Evolutionary conservation across 1,284 basidiomycete genomes (phyloP), one percentile per base, ranked within the genome.

Genomic region (Phylloboletellus chloephorus): DNA sequence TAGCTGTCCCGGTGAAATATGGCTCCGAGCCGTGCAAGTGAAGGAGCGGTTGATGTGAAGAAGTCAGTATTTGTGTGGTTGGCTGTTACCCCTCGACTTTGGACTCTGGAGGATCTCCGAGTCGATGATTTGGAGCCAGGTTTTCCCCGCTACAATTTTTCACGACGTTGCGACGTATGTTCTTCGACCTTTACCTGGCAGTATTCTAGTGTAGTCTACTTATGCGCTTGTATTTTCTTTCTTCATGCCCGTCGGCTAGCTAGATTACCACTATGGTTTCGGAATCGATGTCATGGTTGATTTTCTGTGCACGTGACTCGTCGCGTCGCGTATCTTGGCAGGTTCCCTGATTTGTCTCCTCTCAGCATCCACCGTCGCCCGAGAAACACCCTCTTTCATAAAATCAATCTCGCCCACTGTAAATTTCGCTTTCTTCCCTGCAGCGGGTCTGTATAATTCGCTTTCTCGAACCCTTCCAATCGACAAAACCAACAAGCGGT

Each of bases 1-100:
- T 45, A 87, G 84, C 53, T 82, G 81, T 15, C 84, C 84, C n/a
- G 81, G 82, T 11, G 84, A 88, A 57, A 82, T 88, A 31, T 88
- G 85, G 83, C 74, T 88, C 37, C 67, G 75, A 37, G 71, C 78
- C 13, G 81, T 87, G 29, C 70, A 72, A n/a, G 64, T 67, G 36
- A 80, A 79, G 61, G 82, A 85, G 48, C 60, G 72, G 23, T 41
- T 78, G 35, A 58, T 68, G 46, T 74, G 49, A 58, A n/a, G 12
- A 30, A 29, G 29, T 25, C 15, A 22, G 10, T 39, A 16, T 35
- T 17, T 28, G 5, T 33, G 19, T 31, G 15, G 25, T 24, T 22
- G 26, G 31, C 13, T 24, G 15, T 19, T 19, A 23, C 16, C 31
- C 19, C 11, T 28, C 15, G 25, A 9, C 25, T 7, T 15, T 44